phyloP scores from a whole-genome alignment of 2,329 filamentous ascomycete species.

The Ramularia collo-cygni region DNA sequence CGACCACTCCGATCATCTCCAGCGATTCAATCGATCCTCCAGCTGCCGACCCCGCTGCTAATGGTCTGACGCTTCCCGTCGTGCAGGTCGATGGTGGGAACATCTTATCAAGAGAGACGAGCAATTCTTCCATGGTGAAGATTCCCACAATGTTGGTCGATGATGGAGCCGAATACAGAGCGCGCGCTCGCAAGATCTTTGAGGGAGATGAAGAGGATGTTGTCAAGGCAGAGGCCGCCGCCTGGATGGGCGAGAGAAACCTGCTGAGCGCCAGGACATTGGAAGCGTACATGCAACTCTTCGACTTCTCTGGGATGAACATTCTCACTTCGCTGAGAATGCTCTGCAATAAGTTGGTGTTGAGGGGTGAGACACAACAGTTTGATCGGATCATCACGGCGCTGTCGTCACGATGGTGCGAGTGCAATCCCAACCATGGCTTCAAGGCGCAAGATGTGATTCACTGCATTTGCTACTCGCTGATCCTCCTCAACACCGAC shows the following conservation, averaged over 20 bases:
- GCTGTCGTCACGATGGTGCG: conserved; percentile 84
- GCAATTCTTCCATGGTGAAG: conserved; percentile 12
- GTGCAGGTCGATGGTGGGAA: conserved; percentile 45
- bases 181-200: conserved; percentile 75
- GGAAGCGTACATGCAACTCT: conserved; percentile 84
- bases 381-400: conserved; percentile 89
- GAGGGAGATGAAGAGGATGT: conserved; percentile 79
- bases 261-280: conserved; percentile 48
- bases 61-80: conserved; percentile 18
- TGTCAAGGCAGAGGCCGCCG: conserved; percentile 69
- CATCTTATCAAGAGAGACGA: conserved; percentile 30
- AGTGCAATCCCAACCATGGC: conserved; percentile 85
- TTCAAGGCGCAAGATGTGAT: conserved; percentile 93
- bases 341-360: conserved; percentile 71
- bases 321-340: conserved; percentile 71
- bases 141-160: conserved; percentile 13
- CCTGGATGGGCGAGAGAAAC: conserved; percentile 73
- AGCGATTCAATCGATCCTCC: conserved; percentile 14
- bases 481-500: conserved; percentile 93
- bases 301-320: conserved; percentile 76
- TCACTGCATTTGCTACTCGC: conserved; percentile 93
- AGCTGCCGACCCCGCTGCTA: too few species aligned
- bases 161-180: conserved; percentile 56
- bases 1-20: conserved; percentile 4
- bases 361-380: conserved; percentile 92